Conservation (phyloP, 75 land plant genomes). For the Pinus albicaulis region DNA sequence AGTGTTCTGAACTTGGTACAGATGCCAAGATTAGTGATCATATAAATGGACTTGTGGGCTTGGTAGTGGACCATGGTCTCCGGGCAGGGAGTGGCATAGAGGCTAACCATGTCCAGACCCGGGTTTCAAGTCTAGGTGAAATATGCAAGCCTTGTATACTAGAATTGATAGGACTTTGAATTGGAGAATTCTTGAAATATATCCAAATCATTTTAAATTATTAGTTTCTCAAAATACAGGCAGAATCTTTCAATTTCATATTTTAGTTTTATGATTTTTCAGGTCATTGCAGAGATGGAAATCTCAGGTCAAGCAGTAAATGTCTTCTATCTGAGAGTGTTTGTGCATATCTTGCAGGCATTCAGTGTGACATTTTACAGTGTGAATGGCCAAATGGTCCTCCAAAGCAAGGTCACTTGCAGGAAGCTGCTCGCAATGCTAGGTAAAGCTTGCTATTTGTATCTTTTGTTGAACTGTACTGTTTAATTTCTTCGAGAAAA, state of each 20-base stretch:
- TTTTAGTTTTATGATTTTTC: no score
- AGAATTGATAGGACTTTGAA: not conserved
- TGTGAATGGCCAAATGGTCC: conserved; percentile 77
- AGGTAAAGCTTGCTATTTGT: conserved; percentile 34
- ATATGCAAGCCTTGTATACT: not conserved
- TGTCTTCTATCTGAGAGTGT: not conserved
- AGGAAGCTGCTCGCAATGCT: conserved; percentile 91
- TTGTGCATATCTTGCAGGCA: conserved; percentile 47
- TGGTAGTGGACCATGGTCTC: conserved; percentile 86
- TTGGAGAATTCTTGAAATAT: not conserved
- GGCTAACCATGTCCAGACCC: conserved; percentile 50
- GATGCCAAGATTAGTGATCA: conserved; percentile 9
- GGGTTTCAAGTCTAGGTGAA: conserved; percentile 49
- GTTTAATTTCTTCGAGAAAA: not conserved
- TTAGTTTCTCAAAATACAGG: no score
- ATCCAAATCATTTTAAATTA: not conserved
- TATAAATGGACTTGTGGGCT: conserved; percentile 53
- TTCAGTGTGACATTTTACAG: conserved; percentile 64
- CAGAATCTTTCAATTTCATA: no score
- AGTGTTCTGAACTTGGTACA: conserved; percentile 12
- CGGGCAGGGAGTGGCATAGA: conserved; percentile 78
- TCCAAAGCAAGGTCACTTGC: conserved; percentile 80
- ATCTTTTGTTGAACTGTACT: not conserved
- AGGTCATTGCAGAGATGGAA: no score
- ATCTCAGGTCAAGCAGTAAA: not conserved